Evolutionary conservation across 1,284 basidiomycete species (phyloP).

Genomic region (Leccinum fuscescens): DNA sequence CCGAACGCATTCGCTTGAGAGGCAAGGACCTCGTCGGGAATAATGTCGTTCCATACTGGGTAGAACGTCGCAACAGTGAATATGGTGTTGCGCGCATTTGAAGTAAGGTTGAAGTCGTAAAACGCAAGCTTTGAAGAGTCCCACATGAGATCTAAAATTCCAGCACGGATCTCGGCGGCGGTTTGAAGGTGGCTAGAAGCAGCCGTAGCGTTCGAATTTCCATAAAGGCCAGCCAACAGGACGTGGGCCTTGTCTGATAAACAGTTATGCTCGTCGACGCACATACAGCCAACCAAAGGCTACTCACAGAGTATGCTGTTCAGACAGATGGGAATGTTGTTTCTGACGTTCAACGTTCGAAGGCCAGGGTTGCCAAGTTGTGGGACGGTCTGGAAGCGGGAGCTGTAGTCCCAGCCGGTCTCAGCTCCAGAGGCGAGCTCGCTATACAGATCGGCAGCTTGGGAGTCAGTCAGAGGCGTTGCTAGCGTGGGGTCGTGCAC

Average conservation of each 20-base stretch:
- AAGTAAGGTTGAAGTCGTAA: conserved; percentile 82
- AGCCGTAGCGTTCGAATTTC: conserved; percentile 41
- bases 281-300: not conserved
- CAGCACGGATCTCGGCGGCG: conserved; percentile 60
- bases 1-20: conserved; percentile 65
- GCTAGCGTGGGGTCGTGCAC: conserved; percentile 59
- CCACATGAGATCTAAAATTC: conserved; percentile 87
- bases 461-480: conserved; percentile 57
- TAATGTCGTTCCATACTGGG: conserved; percentile 84
- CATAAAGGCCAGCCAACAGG: conserved; percentile 67
- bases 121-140: conserved; percentile 79
- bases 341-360: conserved; percentile 69
- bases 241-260: conserved; percentile 61
- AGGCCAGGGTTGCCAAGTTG: conserved; percentile 56
- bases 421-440: conserved; percentile 89
- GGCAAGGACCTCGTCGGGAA: conserved; percentile 66
- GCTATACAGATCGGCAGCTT: conserved; percentile 74
- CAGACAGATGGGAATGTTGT: conserved; percentile 73
- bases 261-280: conserved; percentile 7
- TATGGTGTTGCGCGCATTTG: conserved; percentile 58
- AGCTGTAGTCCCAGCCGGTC: conserved; percentile 61
- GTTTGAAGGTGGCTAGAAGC: conserved; percentile 55
- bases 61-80: conserved; percentile 79
- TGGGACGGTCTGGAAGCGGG: conserved; percentile 45
- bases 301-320: conserved; percentile 82